Base-by-base conservation (phyloP, 1,284 basidiomycete genomes). In the Ceratobasidium papillatum region DNA sequence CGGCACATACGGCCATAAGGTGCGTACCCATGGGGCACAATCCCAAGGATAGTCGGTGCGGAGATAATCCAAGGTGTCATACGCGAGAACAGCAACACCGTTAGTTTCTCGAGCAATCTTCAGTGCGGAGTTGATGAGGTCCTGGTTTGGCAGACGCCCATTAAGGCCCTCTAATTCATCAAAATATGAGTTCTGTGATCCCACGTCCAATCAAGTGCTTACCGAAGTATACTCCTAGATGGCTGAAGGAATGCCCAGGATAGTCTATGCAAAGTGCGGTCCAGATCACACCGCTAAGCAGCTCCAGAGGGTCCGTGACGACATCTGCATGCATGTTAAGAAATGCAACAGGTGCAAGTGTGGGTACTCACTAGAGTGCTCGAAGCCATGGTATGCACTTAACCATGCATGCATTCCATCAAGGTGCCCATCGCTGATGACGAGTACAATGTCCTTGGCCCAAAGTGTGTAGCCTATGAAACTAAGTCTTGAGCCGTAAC, bases 321-420 rank as follows among this genome's bases (percentile, higher is more conserved):
- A 71, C 34, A 54, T 75, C 56, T 66, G 38, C 19, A 38, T 8
- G 32, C 7, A 7, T 8, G 41, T 68, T 25, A 69, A 45, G 19
- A 14, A 14, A 41, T n/a, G 36, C 19, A 12, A 47, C 27, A 30
- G 17, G 27, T 1, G 38, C 36, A 30, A 43, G 74, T 32, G 22
- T 52, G 8, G 36, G 34, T 61, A 79, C 85, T 76, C 79, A 95
- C 94, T 94, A 41, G 87, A 83, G 78, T 92, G 91, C 25, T 84
- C 78, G 38, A 85, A 84, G 34, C 89, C 91, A 81, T 98, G 94
- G 81, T 98, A 99, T 2, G 89, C 85, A 62, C 87, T 89, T 34
- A 98, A 85, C 91, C 94, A 99, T 0, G 95, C 96, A 76, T 98
- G 92, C 85, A 96, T 92, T 2, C 98, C 98, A 63, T 95, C 92